Percentiles rank a stretch among this genome's conserved stretches.
phyloP scores from a whole-genome alignment of 805 yeast genomes.

The Yarrowia sp. region DNA sequence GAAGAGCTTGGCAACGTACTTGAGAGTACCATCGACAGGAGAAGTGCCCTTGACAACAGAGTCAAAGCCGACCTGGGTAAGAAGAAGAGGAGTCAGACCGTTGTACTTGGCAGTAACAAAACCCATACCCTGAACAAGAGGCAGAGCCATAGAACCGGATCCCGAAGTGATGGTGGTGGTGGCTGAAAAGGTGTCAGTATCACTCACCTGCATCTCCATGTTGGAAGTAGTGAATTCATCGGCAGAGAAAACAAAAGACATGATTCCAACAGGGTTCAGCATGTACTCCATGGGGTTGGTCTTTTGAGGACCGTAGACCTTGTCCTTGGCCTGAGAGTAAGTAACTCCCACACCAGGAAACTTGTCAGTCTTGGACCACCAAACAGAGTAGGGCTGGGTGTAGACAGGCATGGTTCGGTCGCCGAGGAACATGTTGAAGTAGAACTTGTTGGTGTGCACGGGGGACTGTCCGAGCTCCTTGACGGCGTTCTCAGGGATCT shows the following conservation, averaged over 20 bases:
- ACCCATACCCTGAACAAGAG: constrained; percentile 80
- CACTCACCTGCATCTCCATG: constrained; percentile 38
- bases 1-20: constrained; percentile 44
- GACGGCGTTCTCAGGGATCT: constrained; percentile 40
- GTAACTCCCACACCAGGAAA: constrained; percentile 64
- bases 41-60: constrained; percentile 42
- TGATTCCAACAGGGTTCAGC: constrained; percentile 50
- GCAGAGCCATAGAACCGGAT: constrained; percentile 48
- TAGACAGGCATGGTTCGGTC: constrained; percentile 68
- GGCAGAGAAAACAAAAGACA: constrained; percentile 48
- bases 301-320: constrained; percentile 70
- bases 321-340: constrained; percentile 56
- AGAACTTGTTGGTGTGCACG: constrained; percentile 74
- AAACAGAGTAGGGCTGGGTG: constrained; percentile 79
- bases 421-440: constrained; percentile 66
- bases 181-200: constrained; percentile 52
- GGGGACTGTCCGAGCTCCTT: constrained; percentile 40
- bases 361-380: constrained; percentile 54
- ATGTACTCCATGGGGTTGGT: constrained; percentile 43
- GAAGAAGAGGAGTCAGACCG: constrained; percentile 46
- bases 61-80: constrained; percentile 48
- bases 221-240: constrained; percentile 30
- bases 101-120: constrained; percentile 64
- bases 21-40: constrained; percentile 37
- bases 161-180: constrained; percentile 41